Percentiles rank a stretch among this genome's conserved stretches.
phyloP scores from a whole-genome alignment of 495 filamentous ascomycete species.

The Neurospora hispaniola region DNA sequence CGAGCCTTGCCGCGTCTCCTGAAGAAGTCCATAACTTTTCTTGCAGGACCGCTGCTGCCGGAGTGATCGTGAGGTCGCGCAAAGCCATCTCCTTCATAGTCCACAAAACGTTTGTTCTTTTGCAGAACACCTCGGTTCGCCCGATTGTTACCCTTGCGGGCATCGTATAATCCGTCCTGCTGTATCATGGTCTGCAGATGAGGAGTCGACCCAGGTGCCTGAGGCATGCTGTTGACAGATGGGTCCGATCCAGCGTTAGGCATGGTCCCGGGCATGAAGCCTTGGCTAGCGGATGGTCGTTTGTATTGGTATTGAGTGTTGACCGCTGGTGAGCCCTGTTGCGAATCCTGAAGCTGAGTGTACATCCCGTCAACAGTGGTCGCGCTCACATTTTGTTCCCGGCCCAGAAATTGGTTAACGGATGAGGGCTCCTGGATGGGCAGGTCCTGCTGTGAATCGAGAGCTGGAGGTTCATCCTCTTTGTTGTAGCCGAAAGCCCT shows the following conservation, averaged over 20 bases:
- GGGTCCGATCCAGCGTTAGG: constrained; percentile 32
- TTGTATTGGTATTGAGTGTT: constrained; percentile 25
- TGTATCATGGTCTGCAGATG: constrained; percentile 22
- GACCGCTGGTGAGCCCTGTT: constrained; percentile 8
- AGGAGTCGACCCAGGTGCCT: constrained; percentile 22
- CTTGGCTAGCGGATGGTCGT: constrained; percentile 24
- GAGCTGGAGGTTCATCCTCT: constrained; percentile 28
- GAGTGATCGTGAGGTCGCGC: constrained; percentile 50
- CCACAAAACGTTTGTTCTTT: constrained; percentile 78
- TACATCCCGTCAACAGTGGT: constrained; percentile 31
- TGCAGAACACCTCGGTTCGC: constrained; percentile 50
- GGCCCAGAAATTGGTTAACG: constrained; percentile 25
- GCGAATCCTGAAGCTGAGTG: constrained; percentile 27
- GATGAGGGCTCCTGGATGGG: constrained; percentile 38
- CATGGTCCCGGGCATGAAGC: constrained; percentile 32
- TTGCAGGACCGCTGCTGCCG: constrained; percentile 74
- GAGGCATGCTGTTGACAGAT: constrained; percentile 30
- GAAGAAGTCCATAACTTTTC: constrained; percentile 97
- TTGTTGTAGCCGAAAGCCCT: constrained; percentile 44
- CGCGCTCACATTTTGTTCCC: constrained; percentile 19
- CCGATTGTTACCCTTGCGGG: constrained; percentile 14
- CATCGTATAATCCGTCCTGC: constrained; percentile 14
- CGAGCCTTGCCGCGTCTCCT: constrained; percentile 70
- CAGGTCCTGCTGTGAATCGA: constrained; percentile 34
- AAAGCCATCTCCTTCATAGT: constrained; percentile 76